Evolutionary conservation across 2,329 filamentous ascomycete genomes (phyloP).

Genomic region (Phialophora chinensis): DNA sequence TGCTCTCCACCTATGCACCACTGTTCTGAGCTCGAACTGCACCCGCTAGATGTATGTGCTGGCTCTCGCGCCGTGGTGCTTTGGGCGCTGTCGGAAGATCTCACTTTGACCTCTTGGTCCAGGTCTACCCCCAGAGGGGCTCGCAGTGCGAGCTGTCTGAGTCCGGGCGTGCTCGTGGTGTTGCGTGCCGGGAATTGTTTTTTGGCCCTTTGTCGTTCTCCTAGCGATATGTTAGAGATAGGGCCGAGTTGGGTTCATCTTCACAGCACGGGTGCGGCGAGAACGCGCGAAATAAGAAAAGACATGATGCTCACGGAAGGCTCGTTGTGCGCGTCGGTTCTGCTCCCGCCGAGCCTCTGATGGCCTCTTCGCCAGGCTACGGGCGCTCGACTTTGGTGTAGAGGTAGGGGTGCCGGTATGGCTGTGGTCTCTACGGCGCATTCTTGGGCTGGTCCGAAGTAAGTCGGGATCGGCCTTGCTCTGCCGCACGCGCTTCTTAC

Average conservation of each 20-base stretch:
- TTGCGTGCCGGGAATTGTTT: background rate
- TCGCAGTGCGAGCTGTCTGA: conserved; percentile 9
- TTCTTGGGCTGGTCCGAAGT: background rate
- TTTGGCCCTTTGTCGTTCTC: conserved; percentile 20
- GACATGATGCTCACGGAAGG: conserved; percentile 14
- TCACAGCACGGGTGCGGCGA: no score
- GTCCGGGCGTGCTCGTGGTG: background rate
- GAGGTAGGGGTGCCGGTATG: no score
- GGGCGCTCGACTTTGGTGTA: no score
- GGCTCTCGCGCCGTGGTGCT: background rate
- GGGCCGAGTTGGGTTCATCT: background rate
- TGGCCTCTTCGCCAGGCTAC: background rate
- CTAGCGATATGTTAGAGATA: conserved; percentile 2
- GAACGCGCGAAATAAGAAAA: no score
- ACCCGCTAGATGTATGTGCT: background rate
- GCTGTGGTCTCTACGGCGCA: background rate
- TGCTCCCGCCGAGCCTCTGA: conserved; percentile 20
- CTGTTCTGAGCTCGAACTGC: no score
- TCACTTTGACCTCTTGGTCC: background rate
- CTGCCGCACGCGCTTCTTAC: background rate
- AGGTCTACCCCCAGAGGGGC: no score
- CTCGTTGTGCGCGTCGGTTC: conserved; percentile 24
- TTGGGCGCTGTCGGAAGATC: background rate
- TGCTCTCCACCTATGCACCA: no score
- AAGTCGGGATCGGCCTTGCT: background rate